Evolutionary conservation across 169 alveolate species (phyloP).

Genomic region (Babesia sp.): DNA sequence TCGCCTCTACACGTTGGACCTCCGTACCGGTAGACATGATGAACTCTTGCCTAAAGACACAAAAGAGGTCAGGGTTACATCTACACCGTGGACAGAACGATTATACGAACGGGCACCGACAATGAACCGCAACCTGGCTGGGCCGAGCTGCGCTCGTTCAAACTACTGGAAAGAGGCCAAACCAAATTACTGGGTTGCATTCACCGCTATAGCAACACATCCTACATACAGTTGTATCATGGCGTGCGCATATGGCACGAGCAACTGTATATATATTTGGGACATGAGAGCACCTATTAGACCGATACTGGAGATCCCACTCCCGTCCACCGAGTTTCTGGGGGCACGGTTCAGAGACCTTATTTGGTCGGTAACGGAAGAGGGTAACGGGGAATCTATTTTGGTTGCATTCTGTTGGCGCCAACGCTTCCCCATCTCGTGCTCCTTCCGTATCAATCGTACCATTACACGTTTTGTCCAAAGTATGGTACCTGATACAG

Average conservation of each 20-base stretch:
- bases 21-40: slow-evolving; percentile 34
- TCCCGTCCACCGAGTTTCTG: slow-evolving; percentile 65
- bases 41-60: slow-evolving; percentile 26
- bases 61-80: slow-evolving; percentile 19
- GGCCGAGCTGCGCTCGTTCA: slow-evolving; percentile 31
- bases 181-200: slow-evolving; percentile 58
- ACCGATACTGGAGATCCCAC: slow-evolving; percentile 73
- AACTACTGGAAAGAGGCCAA: slow-evolving; percentile 35
- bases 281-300: slow-evolving; percentile 69
- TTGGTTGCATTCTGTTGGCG: slow-evolving; percentile 61
- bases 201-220: slow-evolving; percentile 70
- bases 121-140: slow-evolving; percentile 14
- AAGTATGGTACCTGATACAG: neutral
- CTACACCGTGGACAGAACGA: slow-evolving; percentile 54
- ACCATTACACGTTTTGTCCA: slow-evolving; percentile 26
- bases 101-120: slow-evolving; percentile 1
- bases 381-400: slow-evolving; percentile 3
- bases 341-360: slow-evolving; percentile 69
- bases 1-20: slow-evolving; percentile 57
- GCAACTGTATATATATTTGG: slow-evolving; percentile 69
- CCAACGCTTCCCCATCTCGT: slow-evolving; percentile 15
- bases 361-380: slow-evolving; percentile 53
- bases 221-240: slow-evolving; percentile 65
- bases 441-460: slow-evolving; percentile 29
- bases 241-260: slow-evolving; percentile 67